These are phyloP conservation scores for Astragalus membranaceus DNA, from an alignment of 306 rosid species.

Conservation along the genomic window DNA sequence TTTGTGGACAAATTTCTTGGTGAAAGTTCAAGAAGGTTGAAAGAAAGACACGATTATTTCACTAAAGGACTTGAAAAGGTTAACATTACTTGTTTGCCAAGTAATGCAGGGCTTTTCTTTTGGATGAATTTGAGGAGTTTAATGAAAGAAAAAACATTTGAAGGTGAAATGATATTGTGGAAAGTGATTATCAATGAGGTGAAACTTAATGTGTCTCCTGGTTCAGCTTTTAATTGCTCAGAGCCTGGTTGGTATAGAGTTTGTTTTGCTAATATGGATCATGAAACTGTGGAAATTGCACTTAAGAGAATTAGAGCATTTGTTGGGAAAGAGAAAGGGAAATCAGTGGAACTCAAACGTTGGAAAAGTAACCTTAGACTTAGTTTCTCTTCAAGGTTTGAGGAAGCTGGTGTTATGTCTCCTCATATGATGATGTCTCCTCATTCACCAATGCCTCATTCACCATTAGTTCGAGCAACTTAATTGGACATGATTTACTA, in stretches of 20 bases:
- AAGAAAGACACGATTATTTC: conserved; percentile 27
- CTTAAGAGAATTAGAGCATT: conserved; percentile 51
- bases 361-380: conserved; percentile 39
- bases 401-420: conserved; percentile 53
- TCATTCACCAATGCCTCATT: conserved; percentile 69
- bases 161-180: conserved; percentile 73
- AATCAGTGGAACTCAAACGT: conserved; percentile 13
- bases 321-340: conserved; percentile 32
- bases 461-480: conserved; percentile 62
- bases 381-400: conserved; percentile 48
- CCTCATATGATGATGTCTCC: conserved; percentile 65
- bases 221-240: conserved; percentile 57
- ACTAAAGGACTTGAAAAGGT: conserved; percentile 49
- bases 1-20: conserved; percentile 38
- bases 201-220: conserved; percentile 82
- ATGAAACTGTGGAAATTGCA: conserved; percentile 57
- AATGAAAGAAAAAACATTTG: conserved; percentile 44
- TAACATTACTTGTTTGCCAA: conserved; percentile 55
- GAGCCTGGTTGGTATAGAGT: conserved; percentile 97
- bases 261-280: conserved; percentile 89
- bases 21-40: conserved; percentile 54
- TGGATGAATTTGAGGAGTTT: conserved; percentile 77
- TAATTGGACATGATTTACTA: background rate
- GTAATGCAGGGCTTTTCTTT: conserved; percentile 66
- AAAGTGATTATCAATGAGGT: conserved; percentile 56